Evolutionary conservation across 345 rosid species (phyloP), one percentile per base, ranked within the genome.

Genomic region (Sapria himalayana): DNA sequence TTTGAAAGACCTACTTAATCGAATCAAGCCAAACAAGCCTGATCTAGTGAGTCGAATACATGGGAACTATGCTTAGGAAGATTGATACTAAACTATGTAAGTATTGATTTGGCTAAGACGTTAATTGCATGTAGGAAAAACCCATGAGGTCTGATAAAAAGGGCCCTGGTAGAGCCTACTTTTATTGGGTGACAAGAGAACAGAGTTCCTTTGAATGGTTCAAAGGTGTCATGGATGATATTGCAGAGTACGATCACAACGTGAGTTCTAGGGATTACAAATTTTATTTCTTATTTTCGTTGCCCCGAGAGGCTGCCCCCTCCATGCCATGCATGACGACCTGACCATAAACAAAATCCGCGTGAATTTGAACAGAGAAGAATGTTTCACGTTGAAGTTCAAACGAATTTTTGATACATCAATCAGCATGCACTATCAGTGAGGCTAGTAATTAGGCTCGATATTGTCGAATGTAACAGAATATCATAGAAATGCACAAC

Each of bases 151-250:
- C 49, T 2, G 19, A 25, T 7, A 59, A 34, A 53, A 75, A 60
- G 54, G 64, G 59, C 43, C 91, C 98, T 1, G 84, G 69, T 51
- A 72, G 98, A 62, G 98, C 98, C 2, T 82, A 89, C 34, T 89
- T 89, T 37, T 82, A 76, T 45, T 89, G 98, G 98, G 95, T 82
- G 2, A 89, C 95, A 14, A 74, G 93, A 55, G 98, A 89, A 54
- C 98, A 89, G 66, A 63, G 71, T 44, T 89, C 95, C 11, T 89
- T 82, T 37, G 98, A 89, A 40, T 89, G 98, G 98, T 89, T 89
- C 39, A 89, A 82, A 56, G 98, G 95, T 49, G 98, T 89, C 41
- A 82, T 89, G 98, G 92, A 89, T 63, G 98, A 89, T 27, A 65
- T 89, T 25, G 95, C 91, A 17, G 93, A 82, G 25, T 71, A 43